Conservation (phyloP, 495 filamentous ascomycete species). For the Bacidia gigantensis region DNA sequence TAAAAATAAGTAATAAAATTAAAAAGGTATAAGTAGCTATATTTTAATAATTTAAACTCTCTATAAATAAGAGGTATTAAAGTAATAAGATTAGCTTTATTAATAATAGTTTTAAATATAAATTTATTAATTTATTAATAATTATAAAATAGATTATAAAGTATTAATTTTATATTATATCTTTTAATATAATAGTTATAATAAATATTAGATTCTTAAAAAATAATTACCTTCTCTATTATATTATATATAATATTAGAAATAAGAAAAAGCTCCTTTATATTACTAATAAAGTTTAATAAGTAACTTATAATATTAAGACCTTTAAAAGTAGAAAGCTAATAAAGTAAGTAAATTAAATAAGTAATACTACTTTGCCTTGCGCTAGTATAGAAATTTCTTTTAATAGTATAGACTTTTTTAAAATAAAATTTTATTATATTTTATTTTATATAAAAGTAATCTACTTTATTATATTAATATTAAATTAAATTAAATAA, state of each 20-base stretch:
- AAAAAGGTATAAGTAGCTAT: not conserved
- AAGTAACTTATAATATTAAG: not conserved
- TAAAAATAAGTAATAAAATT: not conserved
- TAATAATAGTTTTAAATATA: not conserved
- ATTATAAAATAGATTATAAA: not conserved
- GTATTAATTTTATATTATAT: not conserved
- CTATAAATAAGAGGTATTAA: not conserved
- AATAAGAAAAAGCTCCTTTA: not conserved
- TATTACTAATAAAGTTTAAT: not conserved
- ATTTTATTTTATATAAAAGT: constrained; percentile 2
- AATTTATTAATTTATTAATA: not conserved
- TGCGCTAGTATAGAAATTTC: not conserved
- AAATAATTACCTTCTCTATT: too few species aligned
- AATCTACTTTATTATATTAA: constrained; percentile 2
- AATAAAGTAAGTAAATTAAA: not conserved
- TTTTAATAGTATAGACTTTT: not conserved
- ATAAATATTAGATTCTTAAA: not conserved
- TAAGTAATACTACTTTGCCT: too few species aligned
- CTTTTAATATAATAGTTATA: not conserved
- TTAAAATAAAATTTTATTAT: not conserved
- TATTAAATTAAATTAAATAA: constrained; percentile 5
- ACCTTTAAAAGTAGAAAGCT: not conserved
- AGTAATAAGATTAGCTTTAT: not conserved
- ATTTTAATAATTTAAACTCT: constrained; percentile 2
- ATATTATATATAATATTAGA: not conserved